phyloP scores from a whole-genome alignment of 1,139 yeast species.

The Scheffersomyces segobiensis region DNA sequence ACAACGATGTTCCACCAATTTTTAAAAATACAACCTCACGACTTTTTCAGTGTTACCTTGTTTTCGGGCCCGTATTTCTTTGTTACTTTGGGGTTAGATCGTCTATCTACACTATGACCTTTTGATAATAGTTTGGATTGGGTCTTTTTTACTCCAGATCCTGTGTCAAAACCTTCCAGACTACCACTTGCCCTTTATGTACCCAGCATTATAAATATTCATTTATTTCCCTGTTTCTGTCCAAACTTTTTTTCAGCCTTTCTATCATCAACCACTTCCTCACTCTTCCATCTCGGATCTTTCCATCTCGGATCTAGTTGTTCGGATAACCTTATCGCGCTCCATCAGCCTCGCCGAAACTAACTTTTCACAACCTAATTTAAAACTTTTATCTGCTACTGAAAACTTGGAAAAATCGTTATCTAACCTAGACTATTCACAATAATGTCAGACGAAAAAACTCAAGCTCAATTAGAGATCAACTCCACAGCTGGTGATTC shows the following conservation, averaged over 20 bases:
- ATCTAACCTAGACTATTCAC: not conserved
- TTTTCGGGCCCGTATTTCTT: not conserved
- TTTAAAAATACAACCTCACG: not conserved
- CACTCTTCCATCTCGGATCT: not conserved
- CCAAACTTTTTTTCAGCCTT: not conserved
- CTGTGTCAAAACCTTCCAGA: not conserved
- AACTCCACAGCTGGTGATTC: conserved; percentile 10
- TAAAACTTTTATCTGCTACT: not conserved
- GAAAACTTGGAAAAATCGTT: not conserved
- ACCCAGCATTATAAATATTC: not conserved
- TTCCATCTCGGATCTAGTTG: not conserved
- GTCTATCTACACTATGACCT: not conserved
- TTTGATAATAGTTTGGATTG: not conserved
- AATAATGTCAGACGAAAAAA: conserved; percentile 6
- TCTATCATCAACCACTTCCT: not conserved
- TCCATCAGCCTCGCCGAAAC: not conserved
- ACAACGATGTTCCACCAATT: not conserved
- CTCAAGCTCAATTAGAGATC: conserved; percentile 8
- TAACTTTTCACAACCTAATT: not conserved
- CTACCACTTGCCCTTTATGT: not conserved
- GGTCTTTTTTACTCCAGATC: not conserved
- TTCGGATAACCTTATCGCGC: not conserved
- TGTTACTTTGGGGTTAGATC: not conserved
- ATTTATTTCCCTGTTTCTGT: not conserved
- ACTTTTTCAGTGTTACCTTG: not conserved